Evolutionary conservation across 805 yeast genomes (phyloP), one percentile per base, ranked within the genome.

Genomic region (Cyberlindnera euphorbiiphila): DNA sequence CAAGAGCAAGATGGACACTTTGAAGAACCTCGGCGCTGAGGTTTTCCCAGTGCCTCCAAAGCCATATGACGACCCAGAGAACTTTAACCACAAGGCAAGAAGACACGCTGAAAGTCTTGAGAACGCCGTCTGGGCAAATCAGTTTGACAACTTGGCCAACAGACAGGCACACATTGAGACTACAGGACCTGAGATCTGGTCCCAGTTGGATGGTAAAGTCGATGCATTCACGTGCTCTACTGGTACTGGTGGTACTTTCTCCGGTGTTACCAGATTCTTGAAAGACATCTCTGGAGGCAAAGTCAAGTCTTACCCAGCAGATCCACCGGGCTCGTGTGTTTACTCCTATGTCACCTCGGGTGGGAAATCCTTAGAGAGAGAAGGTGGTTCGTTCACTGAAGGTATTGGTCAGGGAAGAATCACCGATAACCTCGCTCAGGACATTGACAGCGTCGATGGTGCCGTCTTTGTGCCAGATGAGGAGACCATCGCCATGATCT

Each of bases 361-460:
- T 13, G 91, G 91, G 22, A 66, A 80, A 56, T 69, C 73, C 9
- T 62, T 81, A 39, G 86, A 77, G 29, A 74, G 88, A 53, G 70
- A 74, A 1, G 97, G 97, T 21, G 76, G 86, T 4, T 83, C 95
- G 0, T 87, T 89, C 61, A 89, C 96, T 20, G 97, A 89, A 65
- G 97, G 97, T 22, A 87, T 89, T 64, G 97, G 97, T 20, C 97
- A 89, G 64, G 96, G 96, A 32, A 74, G 97, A 52, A 82, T 89
- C 52, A 89, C 96, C 6, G 82, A 75, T 46, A 89, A 89, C 60
- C 70, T 89, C 60, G 69, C 68, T 13, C 83, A 77, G 29, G 96
- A 86, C 45, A 65, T 87, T 20, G 81, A 71, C 8, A 59, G 80
- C 22, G 69, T 86, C 25, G 96, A 89, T 56, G 95, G 81, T 50